These are phyloP conservation scores for Globisporangium acanthophoron DNA, from an alignment of 352 stramenopile species.

Conservation along the genomic window DNA sequence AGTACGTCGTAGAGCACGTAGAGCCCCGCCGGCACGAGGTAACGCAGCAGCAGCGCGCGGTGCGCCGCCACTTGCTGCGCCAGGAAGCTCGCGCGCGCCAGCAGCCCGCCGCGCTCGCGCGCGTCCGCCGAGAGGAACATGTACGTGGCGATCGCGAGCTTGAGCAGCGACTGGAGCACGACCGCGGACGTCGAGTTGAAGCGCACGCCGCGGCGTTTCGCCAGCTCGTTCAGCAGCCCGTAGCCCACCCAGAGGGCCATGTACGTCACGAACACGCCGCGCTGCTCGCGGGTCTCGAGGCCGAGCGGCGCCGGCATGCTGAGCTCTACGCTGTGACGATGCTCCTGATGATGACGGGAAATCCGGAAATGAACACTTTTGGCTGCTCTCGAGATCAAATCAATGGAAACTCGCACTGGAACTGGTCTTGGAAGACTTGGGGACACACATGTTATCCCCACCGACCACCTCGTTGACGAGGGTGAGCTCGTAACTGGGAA, in stretches of 20 bases:
- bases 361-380: neutral
- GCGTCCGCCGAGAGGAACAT: conserved; percentile 61
- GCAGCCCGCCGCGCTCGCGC: conserved; percentile 11
- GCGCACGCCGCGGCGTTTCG: conserved; percentile 53
- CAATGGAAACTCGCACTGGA: too few species aligned
- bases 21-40: conserved; percentile 68
- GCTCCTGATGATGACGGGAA: neutral
- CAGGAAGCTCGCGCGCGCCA: conserved; percentile 26
- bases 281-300: conserved; percentile 68
- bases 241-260: conserved; percentile 77
- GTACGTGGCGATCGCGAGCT: conserved; percentile 58
- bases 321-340: too few species aligned
- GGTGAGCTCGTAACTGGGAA: too few species aligned
- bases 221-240: conserved; percentile 71
- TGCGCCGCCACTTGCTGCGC: conserved; percentile 32
- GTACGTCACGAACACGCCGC: conserved; percentile 73
- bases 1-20: conserved; percentile 83
- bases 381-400: too few species aligned
- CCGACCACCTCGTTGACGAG: too few species aligned
- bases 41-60: conserved; percentile 45
- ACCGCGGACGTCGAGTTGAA: conserved; percentile 78
- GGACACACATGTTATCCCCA: too few species aligned
- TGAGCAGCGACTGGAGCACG: conserved; percentile 70
- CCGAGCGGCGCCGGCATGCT: conserved; percentile 48
- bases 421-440: too few species aligned